Percentiles rank a stretch among this genome's conserved stretches.
Evolutionary conservation across 768 basidiomycete genomes (phyloP).

Genomic region (Suillus subluteus): DNA sequence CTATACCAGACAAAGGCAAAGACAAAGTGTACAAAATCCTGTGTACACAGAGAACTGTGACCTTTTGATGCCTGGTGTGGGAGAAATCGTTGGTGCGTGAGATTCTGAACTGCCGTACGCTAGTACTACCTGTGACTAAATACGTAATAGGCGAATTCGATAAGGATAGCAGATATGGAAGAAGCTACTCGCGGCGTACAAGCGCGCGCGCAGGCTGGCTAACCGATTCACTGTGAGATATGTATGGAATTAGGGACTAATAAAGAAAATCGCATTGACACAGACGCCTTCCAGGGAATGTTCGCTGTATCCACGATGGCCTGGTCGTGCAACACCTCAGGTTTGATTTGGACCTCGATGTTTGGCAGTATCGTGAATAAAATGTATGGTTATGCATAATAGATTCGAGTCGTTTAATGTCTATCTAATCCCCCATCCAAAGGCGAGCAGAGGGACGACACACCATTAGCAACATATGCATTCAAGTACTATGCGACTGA

Average conservation of each 20-base stretch:
- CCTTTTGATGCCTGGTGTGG: conserved; percentile 96
- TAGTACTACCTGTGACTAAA: conserved; percentile 5
- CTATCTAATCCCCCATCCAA: not conserved
- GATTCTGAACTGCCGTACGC: not conserved
- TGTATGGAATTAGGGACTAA: conserved; percentile 9
- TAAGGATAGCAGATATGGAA: conserved; percentile 85
- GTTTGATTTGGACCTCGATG: conserved; percentile 1
- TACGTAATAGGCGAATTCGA: conserved; percentile 67
- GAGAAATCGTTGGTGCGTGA: conserved; percentile 90
- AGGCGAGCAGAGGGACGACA: not conserved
- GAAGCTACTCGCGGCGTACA: conserved; percentile 91
- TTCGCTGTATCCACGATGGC: conserved; percentile 91
- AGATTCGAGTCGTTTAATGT: not conserved
- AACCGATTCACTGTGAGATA: conserved; percentile 79
- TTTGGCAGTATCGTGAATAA: not conserved
- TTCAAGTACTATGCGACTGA: not conserved
- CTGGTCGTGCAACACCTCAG: conserved; percentile 85
- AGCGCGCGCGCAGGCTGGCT: conserved; percentile 90
- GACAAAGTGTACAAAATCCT: not conserved
- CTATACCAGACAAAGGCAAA: not conserved
- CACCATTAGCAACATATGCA: not conserved
- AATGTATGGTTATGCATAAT: not conserved
- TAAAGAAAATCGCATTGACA: not conserved
- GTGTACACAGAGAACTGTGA: conserved; percentile 93
- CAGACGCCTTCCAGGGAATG: conserved; percentile 60